Percentiles rank a stretch among this genome's conserved stretches.
These are phyloP conservation scores for Backusella westeae DNA, from an alignment of 192 early-diverging fungal genomes.

Conservation along the genomic window DNA sequence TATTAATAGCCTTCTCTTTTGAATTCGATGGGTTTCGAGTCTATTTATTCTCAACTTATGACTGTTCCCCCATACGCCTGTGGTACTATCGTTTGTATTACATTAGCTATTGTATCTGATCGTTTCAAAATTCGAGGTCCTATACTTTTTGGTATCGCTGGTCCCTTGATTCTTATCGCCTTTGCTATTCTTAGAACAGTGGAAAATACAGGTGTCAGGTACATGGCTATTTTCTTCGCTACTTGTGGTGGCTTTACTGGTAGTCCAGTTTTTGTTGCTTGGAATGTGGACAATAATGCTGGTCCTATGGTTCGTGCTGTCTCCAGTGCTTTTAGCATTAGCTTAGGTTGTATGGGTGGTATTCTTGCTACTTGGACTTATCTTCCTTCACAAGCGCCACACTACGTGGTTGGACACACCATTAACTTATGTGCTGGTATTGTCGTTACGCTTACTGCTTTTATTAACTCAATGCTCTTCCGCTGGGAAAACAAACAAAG, in stretches of 20 bases:
- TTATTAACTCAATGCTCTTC: background rate
- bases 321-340: background rate
- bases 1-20: background rate
- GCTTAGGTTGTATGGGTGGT: constrained; percentile 9
- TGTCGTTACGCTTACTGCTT: background rate
- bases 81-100: background rate
- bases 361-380: constrained; percentile 13
- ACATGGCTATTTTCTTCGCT: background rate
- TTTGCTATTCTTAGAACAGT: background rate
- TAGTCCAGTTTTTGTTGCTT: constrained; percentile 2
- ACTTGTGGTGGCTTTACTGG: constrained; percentile 1
- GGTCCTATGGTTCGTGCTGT: constrained; percentile 9
- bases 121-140: background rate
- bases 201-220: background rate
- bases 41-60: background rate
- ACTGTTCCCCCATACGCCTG: background rate
- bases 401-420: background rate
- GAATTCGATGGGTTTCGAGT: background rate
- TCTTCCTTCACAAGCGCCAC: constrained; percentile 2
- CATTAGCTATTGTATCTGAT: background rate
- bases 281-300: background rate
- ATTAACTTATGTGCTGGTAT: constrained; percentile 12
- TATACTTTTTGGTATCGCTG: background rate
- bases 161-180: background rate
- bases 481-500: constrained; percentile 1